Evolutionary conservation across 306 rosid genomes (phyloP), one percentile per base, ranked within the genome.

Genomic region (Prunus padus): DNA sequence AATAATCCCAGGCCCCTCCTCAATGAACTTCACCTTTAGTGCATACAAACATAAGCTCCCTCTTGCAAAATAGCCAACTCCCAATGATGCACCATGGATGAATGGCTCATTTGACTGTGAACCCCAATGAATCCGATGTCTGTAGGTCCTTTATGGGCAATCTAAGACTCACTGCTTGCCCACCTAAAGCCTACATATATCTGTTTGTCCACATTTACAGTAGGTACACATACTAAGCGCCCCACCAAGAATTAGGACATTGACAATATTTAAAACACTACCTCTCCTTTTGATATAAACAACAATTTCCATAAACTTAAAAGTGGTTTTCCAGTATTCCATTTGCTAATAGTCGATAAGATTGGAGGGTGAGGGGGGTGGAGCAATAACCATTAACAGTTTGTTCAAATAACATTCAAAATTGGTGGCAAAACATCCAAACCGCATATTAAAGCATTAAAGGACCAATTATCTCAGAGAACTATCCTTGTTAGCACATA

Each of bases 221-320:
- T 89, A 85, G 87, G 88, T 56, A 77, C 93, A 88, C 96, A 82
- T 79, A 79, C 76, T 86, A 54, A 76, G 91, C 67, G 89, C 42
- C 89, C 97, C 70, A 69, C 90, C 97, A 92, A 92, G 96, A 92
- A 92, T 92, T 88, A 88, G 93, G 97, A 89, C 92, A 88, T 78
- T 44, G 42, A 31, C 19, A 79, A 52, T 10, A 2, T 51, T 70
- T 70, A 14, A 63, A 77, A 40, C 54, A 60, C 25, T 8, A 64
- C 5, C 19, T 12, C 16, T 33, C 13, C 45, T 26, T 37, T 8
- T 10, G 4, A 64, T 33, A 33, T 10, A 64, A 3, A 33, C 11
- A 64, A 30, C 8, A 23, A 18, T 12, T 62, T 30, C 19, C 26
- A 64, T 64, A 8, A 1, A 64, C 14, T 19, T 11, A 64, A 64